phyloP scores from a whole-genome alignment of 2,329 filamentous ascomycete genomes.

The Delphinella strobiligena region DNA sequence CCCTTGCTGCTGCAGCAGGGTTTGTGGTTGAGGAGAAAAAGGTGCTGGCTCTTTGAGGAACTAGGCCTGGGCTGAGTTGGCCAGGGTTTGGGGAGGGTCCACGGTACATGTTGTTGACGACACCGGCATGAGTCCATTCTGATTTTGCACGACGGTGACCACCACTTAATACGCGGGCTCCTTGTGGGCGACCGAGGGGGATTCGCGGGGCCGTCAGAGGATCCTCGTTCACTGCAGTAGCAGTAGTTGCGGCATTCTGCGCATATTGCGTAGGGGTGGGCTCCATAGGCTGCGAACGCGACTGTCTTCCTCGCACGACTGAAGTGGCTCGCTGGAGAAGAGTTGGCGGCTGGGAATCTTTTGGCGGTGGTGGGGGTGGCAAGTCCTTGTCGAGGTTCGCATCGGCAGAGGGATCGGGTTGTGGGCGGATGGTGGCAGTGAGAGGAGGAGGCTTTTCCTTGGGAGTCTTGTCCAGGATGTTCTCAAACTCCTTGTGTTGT shows the following conservation, averaged over 20 bases:
- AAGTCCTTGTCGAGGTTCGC: conserved; percentile 65
- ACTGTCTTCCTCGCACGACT: conserved; percentile 34
- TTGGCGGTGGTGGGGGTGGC: conserved; percentile 56
- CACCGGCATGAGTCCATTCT: conserved; percentile 41
- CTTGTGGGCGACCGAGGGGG: conserved; percentile 48
- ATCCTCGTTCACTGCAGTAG: conserved; percentile 36
- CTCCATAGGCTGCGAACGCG: conserved; percentile 21
- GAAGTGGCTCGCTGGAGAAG: conserved; percentile 50
- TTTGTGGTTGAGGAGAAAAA: conserved; percentile 47
- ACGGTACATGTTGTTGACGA: conserved; percentile 86
- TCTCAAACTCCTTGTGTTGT: conserved; percentile 88
- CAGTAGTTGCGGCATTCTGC: conserved; percentile 15
- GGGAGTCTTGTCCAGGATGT: conserved; percentile 73
- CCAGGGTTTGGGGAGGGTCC: conserved; percentile 37
- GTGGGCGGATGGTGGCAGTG: background rate
- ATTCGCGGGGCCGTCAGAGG: conserved; percentile 66
- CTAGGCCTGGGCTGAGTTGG: conserved; percentile 37
- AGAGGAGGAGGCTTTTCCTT: conserved; percentile 23
- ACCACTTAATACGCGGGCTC: conserved; percentile 32
- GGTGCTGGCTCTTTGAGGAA: conserved; percentile 44
- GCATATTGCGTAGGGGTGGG: conserved; percentile 7
- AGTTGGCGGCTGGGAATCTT: conserved; percentile 32
- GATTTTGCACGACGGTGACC: conserved; percentile 32
- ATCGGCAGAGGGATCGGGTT: background rate
- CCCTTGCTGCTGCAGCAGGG: conserved; percentile 35